A percentile compares a stretch with the other conserved stretches of the same genome.
phyloP scores from a whole-genome alignment of 352 stramenopile genomes.

The Pythium periplocum region DNA sequence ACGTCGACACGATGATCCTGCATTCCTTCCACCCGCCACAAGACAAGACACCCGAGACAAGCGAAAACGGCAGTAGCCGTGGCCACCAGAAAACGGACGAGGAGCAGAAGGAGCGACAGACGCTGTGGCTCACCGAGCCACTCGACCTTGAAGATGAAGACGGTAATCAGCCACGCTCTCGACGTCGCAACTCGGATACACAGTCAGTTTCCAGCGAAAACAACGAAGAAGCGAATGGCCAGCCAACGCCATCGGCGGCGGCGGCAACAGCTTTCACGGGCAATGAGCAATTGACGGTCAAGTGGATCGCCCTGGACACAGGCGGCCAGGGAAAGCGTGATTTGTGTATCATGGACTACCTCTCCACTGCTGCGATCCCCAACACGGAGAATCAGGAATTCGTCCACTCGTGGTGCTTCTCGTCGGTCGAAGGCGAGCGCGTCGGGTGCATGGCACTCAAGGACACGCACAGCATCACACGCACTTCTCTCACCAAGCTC shows the following conservation, averaged over 20 bases:
- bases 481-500: slow-evolving; percentile 55
- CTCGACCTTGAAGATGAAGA: neutral
- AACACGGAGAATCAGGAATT: slow-evolving; percentile 48
- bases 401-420: slow-evolving; percentile 75
- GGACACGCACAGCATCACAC: slow-evolving; percentile 56
- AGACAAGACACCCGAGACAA: neutral
- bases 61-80: neutral
- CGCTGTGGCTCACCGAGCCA: slow-evolving; percentile 4
- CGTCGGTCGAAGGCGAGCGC: slow-evolving; percentile 59
- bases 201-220: slow-evolving; percentile 12
- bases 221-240: slow-evolving; percentile 7
- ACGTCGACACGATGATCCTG: slow-evolving; percentile 71
- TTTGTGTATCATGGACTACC: slow-evolving; percentile 69
- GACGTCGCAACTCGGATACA: slow-evolving; percentile 11
- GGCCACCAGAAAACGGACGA: slow-evolving; percentile 7
- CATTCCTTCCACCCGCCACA: slow-evolving; percentile 30
- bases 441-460: slow-evolving; percentile 78
- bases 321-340: slow-evolving; percentile 51
- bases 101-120: slow-evolving; percentile 11
- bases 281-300: slow-evolving; percentile 63
- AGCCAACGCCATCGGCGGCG: slow-evolving; percentile 22
- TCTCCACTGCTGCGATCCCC: slow-evolving; percentile 56
- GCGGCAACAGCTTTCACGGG: slow-evolving; percentile 1
- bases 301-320: slow-evolving; percentile 72
- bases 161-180: neutral